These are phyloP conservation scores for Pisolithus thermaeus DNA, from an alignment of 1,284 basidiomycete species.

Conservation along the genomic window DNA sequence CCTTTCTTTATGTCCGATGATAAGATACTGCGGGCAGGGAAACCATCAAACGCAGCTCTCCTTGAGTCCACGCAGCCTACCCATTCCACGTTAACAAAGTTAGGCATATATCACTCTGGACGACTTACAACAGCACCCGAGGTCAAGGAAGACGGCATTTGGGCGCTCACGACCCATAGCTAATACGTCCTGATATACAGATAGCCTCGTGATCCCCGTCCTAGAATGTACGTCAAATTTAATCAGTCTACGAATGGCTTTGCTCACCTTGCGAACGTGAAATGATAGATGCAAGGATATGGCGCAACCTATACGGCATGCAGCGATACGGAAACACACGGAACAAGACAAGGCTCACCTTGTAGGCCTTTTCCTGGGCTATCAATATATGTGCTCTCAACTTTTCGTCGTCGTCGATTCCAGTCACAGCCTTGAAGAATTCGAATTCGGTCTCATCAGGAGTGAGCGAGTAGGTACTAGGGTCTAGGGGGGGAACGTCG, in stretches of 20 bases:
- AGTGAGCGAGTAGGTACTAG: neutral
- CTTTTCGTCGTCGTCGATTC: constrained; percentile 14
- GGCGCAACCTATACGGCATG: neutral
- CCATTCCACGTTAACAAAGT: neutral
- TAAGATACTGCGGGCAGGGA: constrained; percentile 20
- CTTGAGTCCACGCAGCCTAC: constrained; percentile 23
- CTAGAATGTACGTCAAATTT: neutral
- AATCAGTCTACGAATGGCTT: neutral
- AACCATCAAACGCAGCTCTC: constrained; percentile 19
- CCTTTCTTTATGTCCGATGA: constrained; percentile 10
- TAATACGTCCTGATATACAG: constrained; percentile 15
- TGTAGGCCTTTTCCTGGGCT: constrained; percentile 14
- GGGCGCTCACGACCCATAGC: constrained; percentile 16
- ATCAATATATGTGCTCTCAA: constrained; percentile 17
- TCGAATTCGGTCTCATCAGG: constrained; percentile 5
- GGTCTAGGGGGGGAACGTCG: neutral
- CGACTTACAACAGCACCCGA: constrained; percentile 24
- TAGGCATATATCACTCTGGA: neutral
- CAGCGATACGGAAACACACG: neutral
- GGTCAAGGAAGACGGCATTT: constrained; percentile 19
- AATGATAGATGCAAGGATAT: constrained; percentile 2
- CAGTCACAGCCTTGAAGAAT: constrained; percentile 22
- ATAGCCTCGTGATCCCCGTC: neutral
- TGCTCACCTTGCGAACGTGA: neutral
- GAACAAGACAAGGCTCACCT: constrained; percentile 7